Conservation (phyloP, 495 filamentous ascomycete species). For the Halenospora varia region DNA sequence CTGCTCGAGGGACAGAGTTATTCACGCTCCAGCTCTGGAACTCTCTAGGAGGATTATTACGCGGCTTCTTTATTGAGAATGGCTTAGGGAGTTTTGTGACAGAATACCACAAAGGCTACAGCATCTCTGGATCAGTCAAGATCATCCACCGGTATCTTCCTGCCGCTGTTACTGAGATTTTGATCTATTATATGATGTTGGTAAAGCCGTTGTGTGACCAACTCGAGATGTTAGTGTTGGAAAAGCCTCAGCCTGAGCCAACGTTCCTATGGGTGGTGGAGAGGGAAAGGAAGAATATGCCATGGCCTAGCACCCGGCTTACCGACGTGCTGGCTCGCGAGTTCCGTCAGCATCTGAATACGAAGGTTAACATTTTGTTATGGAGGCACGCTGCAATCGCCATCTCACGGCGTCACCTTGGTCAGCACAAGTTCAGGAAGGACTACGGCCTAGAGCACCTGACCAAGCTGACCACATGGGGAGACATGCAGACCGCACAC, state of each 20-base stretch:
- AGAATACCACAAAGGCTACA: slow-evolving; percentile 16
- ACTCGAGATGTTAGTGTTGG: slow-evolving; percentile 19
- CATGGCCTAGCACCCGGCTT: not conserved
- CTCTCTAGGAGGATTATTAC: slow-evolving; percentile 8
- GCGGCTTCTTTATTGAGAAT: slow-evolving; percentile 14
- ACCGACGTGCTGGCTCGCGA: not conserved
- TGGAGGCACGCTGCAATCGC: not conserved
- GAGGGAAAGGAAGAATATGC: not conserved
- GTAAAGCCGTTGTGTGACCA: slow-evolving; percentile 21
- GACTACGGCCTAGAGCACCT: not conserved
- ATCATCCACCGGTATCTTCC: slow-evolving; percentile 23
- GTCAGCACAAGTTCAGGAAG: not conserved
- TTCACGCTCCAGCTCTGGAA: slow-evolving; percentile 25
- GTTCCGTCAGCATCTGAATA: not conserved
- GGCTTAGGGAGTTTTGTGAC: slow-evolving; percentile 14
- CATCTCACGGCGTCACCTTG: not conserved
- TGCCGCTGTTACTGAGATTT: slow-evolving; percentile 17
- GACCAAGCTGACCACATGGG: not conserved
- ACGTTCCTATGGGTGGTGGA: not conserved
- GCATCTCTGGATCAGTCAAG: slow-evolving; percentile 6
- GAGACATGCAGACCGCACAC: not conserved
- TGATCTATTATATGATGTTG: slow-evolving; percentile 26
- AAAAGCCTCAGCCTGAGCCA: not conserved
- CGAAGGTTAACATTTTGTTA: not conserved
- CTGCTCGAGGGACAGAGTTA: slow-evolving; percentile 26